Conservation (phyloP, 306 rosid genomes). For the Quercus aquifolioides region DNA sequence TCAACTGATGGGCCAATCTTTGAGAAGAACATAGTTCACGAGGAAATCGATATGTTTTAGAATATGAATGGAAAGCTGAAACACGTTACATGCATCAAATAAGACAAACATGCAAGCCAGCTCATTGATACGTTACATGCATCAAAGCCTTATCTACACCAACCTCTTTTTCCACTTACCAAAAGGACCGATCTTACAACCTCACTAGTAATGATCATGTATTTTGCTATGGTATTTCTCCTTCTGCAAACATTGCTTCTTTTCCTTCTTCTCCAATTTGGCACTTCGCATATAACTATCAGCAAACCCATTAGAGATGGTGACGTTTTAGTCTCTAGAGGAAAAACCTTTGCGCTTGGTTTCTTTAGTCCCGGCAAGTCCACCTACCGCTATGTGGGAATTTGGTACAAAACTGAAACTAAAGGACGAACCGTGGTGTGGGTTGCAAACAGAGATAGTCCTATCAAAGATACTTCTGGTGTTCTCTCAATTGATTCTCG, state of each 20-base stretch:
- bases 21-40: too few relatives aligned
- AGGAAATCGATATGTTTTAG: too few relatives aligned
- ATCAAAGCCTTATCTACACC: too few relatives aligned
- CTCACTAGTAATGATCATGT: background rate
- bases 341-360: conserved; percentile 55
- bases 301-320: conserved; percentile 37
- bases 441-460: conserved; percentile 64
- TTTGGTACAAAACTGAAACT: conserved; percentile 43
- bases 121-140: too few relatives aligned
- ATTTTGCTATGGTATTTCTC: background rate
- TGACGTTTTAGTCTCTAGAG: conserved; percentile 40
- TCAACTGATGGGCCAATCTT: too few relatives aligned
- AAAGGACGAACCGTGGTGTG: conserved; percentile 40
- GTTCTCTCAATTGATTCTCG: conserved; percentile 24
- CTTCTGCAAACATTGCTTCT: background rate
- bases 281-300: conserved; percentile 13
- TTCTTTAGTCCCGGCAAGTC: conserved; percentile 60
- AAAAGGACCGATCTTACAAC: background rate
- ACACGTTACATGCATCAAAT: too few relatives aligned
- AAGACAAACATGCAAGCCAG: too few relatives aligned
- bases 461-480: conserved; percentile 19
- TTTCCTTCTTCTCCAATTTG: background rate
- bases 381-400: conserved; percentile 39
- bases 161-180: too few relatives aligned
- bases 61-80: too few relatives aligned